A percentile compares a stretch with the other conserved stretches of the same genome.
phyloP scores from a whole-genome alignment of 192 early-diverging fungal species.

The Linnemannia zychae region DNA sequence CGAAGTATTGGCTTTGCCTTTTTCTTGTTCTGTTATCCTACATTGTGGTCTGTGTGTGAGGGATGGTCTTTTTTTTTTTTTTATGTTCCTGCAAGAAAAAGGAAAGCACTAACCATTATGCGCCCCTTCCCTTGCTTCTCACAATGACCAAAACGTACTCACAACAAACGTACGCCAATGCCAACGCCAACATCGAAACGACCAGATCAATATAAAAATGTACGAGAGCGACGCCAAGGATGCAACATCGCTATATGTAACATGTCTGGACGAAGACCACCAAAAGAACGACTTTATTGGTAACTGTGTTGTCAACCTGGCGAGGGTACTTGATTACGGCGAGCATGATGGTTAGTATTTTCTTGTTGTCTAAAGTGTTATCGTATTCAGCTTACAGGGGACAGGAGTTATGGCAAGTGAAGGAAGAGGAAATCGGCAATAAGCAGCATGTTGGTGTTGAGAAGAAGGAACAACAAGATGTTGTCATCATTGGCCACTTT shows the following conservation, averaged over 20 bases:
- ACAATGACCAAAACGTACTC: too few relatives aligned
- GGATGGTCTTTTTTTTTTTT: too few relatives aligned
- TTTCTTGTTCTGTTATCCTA: background rate
- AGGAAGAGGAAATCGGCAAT: background rate
- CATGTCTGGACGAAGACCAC: constrained; percentile 67
- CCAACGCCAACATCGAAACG: background rate
- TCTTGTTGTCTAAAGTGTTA: background rate
- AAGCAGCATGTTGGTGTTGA: background rate
- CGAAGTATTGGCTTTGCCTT: too few relatives aligned
- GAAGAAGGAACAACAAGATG: background rate
- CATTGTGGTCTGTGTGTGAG: background rate
- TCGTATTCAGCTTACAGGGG: too few relatives aligned
- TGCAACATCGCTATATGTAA: constrained; percentile 54
- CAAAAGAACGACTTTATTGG: constrained; percentile 67
- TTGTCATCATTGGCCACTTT: background rate
- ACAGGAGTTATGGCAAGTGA: background rate
- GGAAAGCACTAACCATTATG: too few relatives aligned
- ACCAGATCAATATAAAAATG: constrained; percentile 59
- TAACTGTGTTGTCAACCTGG: constrained; percentile 64
- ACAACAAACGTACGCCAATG: too few relatives aligned
- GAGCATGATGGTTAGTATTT: constrained; percentile 65
- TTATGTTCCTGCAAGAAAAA: background rate
- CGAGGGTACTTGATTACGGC: constrained; percentile 63
- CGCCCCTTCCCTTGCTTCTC: too few relatives aligned
- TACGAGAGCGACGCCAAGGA: constrained; percentile 61